Evolutionary conservation across 495 filamentous ascomycete species (phyloP).

Genomic region (Neurospora sp.): DNA sequence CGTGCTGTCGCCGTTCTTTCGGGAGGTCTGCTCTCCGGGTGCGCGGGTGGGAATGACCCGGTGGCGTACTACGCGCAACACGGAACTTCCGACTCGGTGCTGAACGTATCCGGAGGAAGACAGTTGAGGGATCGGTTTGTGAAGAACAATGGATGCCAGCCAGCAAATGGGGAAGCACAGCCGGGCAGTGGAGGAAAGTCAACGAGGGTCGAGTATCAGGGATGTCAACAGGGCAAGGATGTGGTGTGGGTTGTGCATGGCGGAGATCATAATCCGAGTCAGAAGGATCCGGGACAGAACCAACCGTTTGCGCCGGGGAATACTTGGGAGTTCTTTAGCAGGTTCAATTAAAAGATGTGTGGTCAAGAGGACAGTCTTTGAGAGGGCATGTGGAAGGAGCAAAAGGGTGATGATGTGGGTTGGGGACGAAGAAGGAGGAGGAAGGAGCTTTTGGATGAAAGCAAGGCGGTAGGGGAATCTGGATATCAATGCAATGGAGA

Average conservation of each 20-base stretch:
- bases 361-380: neutral
- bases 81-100: conserved; percentile 28
- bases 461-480: neutral
- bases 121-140: conserved; percentile 30
- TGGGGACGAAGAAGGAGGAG: neutral
- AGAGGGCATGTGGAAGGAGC: neutral
- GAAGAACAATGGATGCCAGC: conserved; percentile 28
- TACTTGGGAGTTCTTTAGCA: conserved; percentile 25
- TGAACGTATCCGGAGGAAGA: conserved; percentile 26
- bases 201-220: conserved; percentile 22
- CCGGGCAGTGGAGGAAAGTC: conserved; percentile 8
- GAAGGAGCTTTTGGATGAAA: neutral
- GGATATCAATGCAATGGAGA: neutral
- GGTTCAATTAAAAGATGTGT: conserved; percentile 4
- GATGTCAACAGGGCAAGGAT: conserved; percentile 21
- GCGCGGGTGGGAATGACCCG: conserved; percentile 30
- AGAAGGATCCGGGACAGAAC: conserved; percentile 11
- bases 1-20: conserved; percentile 37
- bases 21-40: conserved; percentile 23
- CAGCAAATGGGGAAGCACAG: conserved; percentile 9
- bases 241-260: conserved; percentile 20
- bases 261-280: conserved; percentile 21
- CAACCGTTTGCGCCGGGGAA: conserved; percentile 20
- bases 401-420: neutral
- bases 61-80: conserved; percentile 38